A percentile compares a stretch with the other conserved stretches of the same genome.
These are phyloP conservation scores for Naganishia antarctica DNA, from an alignment of 768 basidiomycete genomes.

Conservation along the genomic window DNA sequence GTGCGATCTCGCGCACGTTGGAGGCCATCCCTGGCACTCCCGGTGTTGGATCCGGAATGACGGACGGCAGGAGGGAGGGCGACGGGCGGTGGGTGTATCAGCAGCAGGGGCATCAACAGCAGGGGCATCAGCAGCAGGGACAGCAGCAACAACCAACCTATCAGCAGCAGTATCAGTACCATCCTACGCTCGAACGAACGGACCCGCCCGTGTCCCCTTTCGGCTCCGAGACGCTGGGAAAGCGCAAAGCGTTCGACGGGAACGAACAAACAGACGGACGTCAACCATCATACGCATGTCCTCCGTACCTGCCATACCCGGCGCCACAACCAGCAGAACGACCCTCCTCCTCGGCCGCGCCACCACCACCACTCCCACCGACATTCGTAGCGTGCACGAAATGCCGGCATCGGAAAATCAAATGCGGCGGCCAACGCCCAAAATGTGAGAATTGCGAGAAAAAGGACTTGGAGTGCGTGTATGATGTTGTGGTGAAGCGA, in stretches of 20 bases:
- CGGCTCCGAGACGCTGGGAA: background rate
- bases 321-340: background rate
- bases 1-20: background rate
- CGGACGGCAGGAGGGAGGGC: background rate
- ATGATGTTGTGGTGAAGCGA: conserved; percentile 29
- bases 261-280: too few species aligned
- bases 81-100: background rate
- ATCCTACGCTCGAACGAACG: background rate
- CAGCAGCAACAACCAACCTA: too few species aligned
- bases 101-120: background rate
- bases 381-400: conserved; percentile 27
- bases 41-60: too few species aligned
- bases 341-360: background rate
- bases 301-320: too few species aligned
- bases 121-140: background rate
- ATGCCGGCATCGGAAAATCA: conserved; percentile 31
- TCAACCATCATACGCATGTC: too few species aligned
- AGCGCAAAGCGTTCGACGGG: background rate
- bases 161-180: background rate
- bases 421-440: conserved; percentile 28
- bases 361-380: background rate
- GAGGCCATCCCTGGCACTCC: background rate
- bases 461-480: conserved; percentile 29
- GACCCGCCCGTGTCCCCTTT: background rate
- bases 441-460: conserved; percentile 29